A percentile compares a stretch with the other conserved stretches of the same genome.
These are phyloP conservation scores for Globisporangium recalcitrans DNA, from an alignment of 352 stramenopile genomes.

Conservation along the genomic window DNA sequence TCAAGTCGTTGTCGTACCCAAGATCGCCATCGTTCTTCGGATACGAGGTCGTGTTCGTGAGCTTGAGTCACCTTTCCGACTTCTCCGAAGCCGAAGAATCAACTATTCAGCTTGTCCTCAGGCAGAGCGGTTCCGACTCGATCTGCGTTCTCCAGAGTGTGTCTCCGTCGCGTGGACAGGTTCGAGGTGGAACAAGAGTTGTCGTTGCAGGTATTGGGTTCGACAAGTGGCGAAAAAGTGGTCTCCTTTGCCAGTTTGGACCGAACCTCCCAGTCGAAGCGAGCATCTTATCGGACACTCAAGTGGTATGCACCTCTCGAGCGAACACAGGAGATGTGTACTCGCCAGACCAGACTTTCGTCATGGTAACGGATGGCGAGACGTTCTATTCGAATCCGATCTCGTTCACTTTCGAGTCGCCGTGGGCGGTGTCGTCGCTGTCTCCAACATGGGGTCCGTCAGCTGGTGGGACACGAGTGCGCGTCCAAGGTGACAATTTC, in stretches of 20 bases:
- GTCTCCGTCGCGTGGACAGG: slow-evolving; percentile 27
- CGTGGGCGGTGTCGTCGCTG: slow-evolving; percentile 27
- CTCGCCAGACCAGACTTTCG: slow-evolving; percentile 26
- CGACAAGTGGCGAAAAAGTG: slow-evolving; percentile 14
- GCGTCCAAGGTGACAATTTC: slow-evolving; percentile 30
- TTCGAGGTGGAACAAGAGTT: slow-evolving; percentile 39
- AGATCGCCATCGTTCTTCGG: slow-evolving; percentile 48
- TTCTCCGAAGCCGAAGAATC: slow-evolving; percentile 42
- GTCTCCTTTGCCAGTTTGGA: slow-evolving; percentile 54
- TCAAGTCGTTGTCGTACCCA: slow-evolving; percentile 44
- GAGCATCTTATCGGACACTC: slow-evolving; percentile 30
- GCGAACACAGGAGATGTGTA: slow-evolving; percentile 17
- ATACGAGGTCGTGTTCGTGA: slow-evolving; percentile 53
- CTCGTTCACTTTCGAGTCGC: slow-evolving; percentile 39
- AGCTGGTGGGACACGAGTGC: slow-evolving; percentile 30
- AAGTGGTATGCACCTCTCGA: slow-evolving; percentile 38
- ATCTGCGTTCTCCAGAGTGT: slow-evolving; percentile 22
- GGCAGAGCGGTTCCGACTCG: slow-evolving; percentile 23
- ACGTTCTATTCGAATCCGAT: slow-evolving; percentile 61
- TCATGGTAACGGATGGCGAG: slow-evolving; percentile 51
- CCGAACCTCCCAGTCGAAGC: slow-evolving; percentile 27
- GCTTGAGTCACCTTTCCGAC: slow-evolving; percentile 38
- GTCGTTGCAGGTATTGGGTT: slow-evolving; percentile 43
- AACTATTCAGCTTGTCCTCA: slow-evolving; percentile 34
- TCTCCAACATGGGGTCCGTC: slow-evolving; percentile 25